Conservation (phyloP, 108 stramenopile species). For the Ochromonas danica region DNA sequence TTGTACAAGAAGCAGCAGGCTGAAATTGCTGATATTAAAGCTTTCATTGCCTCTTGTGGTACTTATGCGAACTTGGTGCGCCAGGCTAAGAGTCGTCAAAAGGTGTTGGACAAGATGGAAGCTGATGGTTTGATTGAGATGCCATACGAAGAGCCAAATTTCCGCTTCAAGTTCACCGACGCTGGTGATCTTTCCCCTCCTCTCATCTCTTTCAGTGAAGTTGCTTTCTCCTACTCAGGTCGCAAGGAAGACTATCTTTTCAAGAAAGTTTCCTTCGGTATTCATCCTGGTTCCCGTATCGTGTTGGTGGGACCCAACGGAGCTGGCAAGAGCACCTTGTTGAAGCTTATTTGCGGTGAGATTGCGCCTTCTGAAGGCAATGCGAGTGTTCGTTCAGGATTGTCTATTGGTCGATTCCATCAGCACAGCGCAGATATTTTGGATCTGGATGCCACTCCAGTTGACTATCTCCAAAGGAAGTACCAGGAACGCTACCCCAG, state of each 20-base stretch:
- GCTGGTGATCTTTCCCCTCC: slow-evolving; percentile 80
- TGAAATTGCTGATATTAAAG: slow-evolving; percentile 64
- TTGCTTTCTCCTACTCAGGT: slow-evolving; percentile 73
- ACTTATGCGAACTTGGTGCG: slow-evolving; percentile 91
- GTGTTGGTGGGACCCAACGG: slow-evolving; percentile 69
- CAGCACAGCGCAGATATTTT: slow-evolving; percentile 28
- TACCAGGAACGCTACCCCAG: slow-evolving; percentile 48
- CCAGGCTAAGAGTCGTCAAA: slow-evolving; percentile 84
- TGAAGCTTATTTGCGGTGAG: slow-evolving; percentile 48
- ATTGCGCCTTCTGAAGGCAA: slow-evolving; percentile 25
- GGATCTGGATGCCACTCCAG: background rate
- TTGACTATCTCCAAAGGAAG: slow-evolving; percentile 37
- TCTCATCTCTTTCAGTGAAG: slow-evolving; percentile 72
- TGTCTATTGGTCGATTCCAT: slow-evolving; percentile 30
- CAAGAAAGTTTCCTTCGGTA: slow-evolving; percentile 77
- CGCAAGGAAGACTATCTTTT: slow-evolving; percentile 67
- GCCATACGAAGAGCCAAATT: slow-evolving; percentile 73
- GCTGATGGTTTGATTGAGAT: slow-evolving; percentile 77
- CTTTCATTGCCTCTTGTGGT: slow-evolving; percentile 91
- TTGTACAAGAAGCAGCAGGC: slow-evolving; percentile 36
- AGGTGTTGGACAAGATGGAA: slow-evolving; percentile 79
- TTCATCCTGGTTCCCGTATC: slow-evolving; percentile 78
- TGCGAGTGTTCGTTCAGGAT: background rate
- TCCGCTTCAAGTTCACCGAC: slow-evolving; percentile 58
- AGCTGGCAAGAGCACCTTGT: slow-evolving; percentile 12